A percentile compares a stretch with the other conserved stretches of the same genome.
These are phyloP conservation scores for Senecio squalidus DNA, from an alignment of 140 eudicot species.

Conservation along the genomic window DNA sequence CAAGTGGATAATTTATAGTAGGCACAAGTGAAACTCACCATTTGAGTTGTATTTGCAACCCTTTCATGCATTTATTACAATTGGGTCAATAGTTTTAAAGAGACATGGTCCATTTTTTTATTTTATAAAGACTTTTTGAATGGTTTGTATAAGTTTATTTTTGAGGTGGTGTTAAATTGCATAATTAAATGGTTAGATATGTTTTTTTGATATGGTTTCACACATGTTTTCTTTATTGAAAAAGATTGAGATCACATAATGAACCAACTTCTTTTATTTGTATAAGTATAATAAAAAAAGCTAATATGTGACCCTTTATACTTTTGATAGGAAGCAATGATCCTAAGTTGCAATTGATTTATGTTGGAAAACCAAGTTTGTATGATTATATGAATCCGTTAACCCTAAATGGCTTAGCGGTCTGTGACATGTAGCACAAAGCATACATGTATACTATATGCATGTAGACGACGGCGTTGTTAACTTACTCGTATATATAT, in stretches of 20 bases:
- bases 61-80: conserved; percentile 40
- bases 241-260: conserved; percentile 3
- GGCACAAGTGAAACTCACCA: conserved; percentile 28
- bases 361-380: too few species aligned
- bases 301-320: background rate
- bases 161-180: conserved; percentile 17
- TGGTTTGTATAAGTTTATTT: conserved; percentile 15
- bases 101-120: conserved; percentile 32
- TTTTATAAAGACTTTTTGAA: conserved; percentile 15
- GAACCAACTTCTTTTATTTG: background rate
- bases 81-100: conserved; percentile 36
- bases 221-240: background rate
- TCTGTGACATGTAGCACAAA: too few species aligned
- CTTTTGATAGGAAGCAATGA: background rate
- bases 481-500: background rate
- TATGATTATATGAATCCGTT: background rate
- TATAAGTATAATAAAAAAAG: background rate
- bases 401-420: background rate
- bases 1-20: conserved; percentile 36
- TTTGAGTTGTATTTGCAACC: conserved; percentile 22
- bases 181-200: conserved; percentile 21
- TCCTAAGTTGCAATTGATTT: background rate
- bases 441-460: too few species aligned
- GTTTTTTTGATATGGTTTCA: conserved; percentile 17
- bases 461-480: too few species aligned